These are phyloP conservation scores for Amoebophrya sp. DNA, from an alignment of 169 alveolate genomes.

Conservation along the genomic window DNA sequence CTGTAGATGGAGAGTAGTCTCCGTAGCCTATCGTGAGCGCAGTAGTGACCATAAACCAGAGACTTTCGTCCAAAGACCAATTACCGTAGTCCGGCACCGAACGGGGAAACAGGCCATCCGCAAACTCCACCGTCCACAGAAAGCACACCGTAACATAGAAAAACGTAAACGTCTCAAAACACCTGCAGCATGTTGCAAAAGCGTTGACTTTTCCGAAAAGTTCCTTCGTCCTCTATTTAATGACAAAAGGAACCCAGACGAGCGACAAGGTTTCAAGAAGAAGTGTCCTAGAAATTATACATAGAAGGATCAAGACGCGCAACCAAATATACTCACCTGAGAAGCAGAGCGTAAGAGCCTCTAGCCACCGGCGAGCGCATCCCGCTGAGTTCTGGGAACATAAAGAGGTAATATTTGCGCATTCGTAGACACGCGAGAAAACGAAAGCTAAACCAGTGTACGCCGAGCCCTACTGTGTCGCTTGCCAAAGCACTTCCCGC, in stretches of 20 bases:
- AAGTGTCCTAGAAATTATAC: no score
- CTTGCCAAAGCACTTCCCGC: neutral
- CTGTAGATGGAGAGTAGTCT: neutral
- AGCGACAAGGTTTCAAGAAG: no score
- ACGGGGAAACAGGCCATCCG: neutral
- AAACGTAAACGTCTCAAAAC: neutral
- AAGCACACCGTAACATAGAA: neutral
- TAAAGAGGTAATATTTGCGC: neutral
- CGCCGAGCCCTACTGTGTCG: neutral
- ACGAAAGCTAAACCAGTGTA: neutral
- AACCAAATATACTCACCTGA: no score
- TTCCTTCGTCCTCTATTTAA: no score
- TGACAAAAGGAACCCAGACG: no score
- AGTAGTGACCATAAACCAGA: neutral
- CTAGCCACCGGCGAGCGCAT: neutral
- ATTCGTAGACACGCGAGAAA: neutral
- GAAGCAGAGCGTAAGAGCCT: neutral
- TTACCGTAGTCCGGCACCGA: neutral
- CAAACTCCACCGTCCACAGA: neutral
- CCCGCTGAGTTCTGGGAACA: neutral
- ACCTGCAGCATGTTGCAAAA: no score
- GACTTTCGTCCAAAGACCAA: neutral
- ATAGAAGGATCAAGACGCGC: no score
- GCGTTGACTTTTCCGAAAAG: no score
- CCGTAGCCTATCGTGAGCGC: conserved; percentile 13